A percentile compares a stretch with the other conserved stretches of the same genome.
These are phyloP conservation scores for Hericium rajendrae DNA, from an alignment of 768 basidiomycete species.

Conservation along the genomic window DNA sequence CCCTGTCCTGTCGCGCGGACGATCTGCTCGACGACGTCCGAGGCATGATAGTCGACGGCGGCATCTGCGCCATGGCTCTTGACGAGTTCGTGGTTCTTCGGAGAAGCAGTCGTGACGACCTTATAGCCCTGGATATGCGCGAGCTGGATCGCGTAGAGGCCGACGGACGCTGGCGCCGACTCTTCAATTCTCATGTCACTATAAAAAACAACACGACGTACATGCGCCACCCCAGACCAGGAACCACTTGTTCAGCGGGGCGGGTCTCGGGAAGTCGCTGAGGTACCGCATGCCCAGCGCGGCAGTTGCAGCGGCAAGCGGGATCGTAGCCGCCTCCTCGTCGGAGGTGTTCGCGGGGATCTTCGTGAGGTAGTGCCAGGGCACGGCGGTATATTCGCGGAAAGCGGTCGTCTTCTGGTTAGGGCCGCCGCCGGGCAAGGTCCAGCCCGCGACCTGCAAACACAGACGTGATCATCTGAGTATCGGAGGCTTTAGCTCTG, in stretches of 20 bases:
- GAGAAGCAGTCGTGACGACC: constrained; percentile 25
- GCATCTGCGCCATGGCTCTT: constrained; percentile 27
- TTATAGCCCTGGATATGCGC: constrained; percentile 20
- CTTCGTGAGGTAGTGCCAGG: neutral
- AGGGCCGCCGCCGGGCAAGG: neutral
- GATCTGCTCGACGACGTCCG: constrained; percentile 2
- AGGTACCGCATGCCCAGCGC: neutral
- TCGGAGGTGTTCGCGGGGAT: neutral
- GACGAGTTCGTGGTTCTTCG: constrained; percentile 25
- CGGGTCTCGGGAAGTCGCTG: neutral
- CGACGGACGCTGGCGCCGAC: constrained; percentile 12
- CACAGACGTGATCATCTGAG: neutral
- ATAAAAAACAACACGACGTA: neutral
- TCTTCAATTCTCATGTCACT: neutral
- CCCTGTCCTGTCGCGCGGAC: neutral
- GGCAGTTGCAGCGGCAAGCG: neutral
- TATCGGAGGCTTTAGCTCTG: neutral
- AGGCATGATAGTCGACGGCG: constrained; percentile 20
- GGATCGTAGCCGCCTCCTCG: neutral
- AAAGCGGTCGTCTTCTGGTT: neutral
- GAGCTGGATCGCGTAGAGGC: constrained; percentile 22
- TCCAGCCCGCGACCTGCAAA: neutral
- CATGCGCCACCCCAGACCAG: neutral
- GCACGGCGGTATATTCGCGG: neutral
- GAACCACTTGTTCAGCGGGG: neutral